These are phyloP conservation scores for Trichoderma erinaceum DNA, from an alignment of 495 filamentous ascomycete species.

Conservation along the genomic window DNA sequence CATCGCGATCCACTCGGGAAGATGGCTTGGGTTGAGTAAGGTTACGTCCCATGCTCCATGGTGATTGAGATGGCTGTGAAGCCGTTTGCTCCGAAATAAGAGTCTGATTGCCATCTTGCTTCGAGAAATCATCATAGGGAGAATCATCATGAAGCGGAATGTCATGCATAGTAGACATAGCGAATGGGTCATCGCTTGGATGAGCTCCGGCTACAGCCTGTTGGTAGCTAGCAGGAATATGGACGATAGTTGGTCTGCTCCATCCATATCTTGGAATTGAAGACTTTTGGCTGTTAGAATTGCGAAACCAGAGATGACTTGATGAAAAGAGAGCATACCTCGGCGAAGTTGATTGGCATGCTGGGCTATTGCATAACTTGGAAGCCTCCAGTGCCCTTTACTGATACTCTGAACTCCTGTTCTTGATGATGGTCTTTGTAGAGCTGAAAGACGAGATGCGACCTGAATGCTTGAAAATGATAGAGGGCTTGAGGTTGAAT, in stretches of 20 bases:
- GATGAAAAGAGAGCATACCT: not conserved
- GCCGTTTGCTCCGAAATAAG: not conserved
- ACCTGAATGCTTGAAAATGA: not conserved
- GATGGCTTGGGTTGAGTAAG: not conserved
- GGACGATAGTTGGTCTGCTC: not conserved
- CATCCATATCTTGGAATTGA: not conserved
- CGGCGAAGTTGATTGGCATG: not conserved
- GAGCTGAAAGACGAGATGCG: not conserved
- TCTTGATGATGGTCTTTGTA: not conserved
- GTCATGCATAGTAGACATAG: not conserved
- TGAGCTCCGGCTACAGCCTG: not conserved
- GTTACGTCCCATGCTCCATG: slow-evolving; percentile 4
- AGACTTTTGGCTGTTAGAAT: not conserved
- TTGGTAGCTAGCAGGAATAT: not conserved
- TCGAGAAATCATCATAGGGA: not conserved
- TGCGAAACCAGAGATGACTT: not conserved
- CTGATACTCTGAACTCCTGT: not conserved
- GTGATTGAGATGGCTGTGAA: not conserved
- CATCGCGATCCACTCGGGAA: not conserved
- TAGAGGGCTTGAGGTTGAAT: not conserved
- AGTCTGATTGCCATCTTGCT: not conserved
- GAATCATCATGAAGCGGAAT: not conserved
- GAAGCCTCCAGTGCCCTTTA: not conserved
- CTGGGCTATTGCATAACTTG: not conserved
- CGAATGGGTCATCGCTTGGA: not conserved